Evolutionary conservation across 345 rosid genomes (phyloP), one percentile per base, ranked within the genome.

Genomic region (Linum usitatissimum): DNA sequence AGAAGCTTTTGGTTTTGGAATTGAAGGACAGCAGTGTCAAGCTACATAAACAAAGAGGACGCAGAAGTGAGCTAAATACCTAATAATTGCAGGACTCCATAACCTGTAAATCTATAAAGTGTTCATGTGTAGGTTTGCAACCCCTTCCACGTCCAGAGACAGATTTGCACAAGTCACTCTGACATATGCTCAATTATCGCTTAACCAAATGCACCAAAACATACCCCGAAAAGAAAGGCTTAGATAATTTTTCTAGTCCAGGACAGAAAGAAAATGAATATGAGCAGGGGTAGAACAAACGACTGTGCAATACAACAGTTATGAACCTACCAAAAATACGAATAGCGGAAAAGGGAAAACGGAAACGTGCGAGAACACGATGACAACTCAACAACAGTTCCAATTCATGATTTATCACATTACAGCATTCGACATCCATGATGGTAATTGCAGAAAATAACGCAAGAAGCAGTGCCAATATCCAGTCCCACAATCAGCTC

Each of bases 1-100:
- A 83, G 67, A 56, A 93, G 87, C 89, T 93, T 84, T 53, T 86
- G 91, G 73, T 93, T 93, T 73, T 90, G 88, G 74, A 69, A 87
- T 70, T 87, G 96, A 75, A 90, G 83, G 61, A 93, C 96, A 18
- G 82, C 73, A 18, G 91, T 64, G 80, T 81, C 88, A 73, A 77
- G 85, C 99, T 93, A 77, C 67, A 75, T 53, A 39, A 71, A 18
- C 28, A 9, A 55, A 55, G 18, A 18, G 30, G 30, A 55, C 18
- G 30, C 59, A 18, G 14, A n/a, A 17, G 59, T 55, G 7, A 19
- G 23, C 21, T 9, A 23, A 23, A 23, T 23, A 23, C 28, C 28
- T 23, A 28, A 17, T 9, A n/a, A n/a, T 55, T 9, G 8, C 12
- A 19, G 4, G 30, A 9, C 3, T 9, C 23, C 30, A 55, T 3